Conservation (phyloP, 2,329 filamentous ascomycete species). For the Ciborinia camelliae region DNA sequence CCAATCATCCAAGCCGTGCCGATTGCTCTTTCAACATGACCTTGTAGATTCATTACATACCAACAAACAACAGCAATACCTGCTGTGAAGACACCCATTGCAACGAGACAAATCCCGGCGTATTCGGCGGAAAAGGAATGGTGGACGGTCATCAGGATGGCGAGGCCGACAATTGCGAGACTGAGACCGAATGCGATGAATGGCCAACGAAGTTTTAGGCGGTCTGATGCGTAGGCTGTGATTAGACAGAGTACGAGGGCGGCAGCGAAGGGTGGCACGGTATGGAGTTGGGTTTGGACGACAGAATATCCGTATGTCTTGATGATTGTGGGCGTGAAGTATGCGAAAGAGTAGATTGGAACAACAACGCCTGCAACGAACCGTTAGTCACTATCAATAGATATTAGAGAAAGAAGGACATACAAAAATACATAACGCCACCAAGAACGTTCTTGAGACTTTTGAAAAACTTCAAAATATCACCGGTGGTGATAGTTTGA, state of each 20-base stretch:
- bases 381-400: slow-evolving; percentile 36
- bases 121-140: slow-evolving; percentile 1
- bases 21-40: slow-evolving; percentile 36
- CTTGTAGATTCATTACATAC: slow-evolving; percentile 11
- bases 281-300: slow-evolving; percentile 63
- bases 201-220: neutral
- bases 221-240: neutral
- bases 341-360: slow-evolving; percentile 72
- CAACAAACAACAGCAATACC: neutral
- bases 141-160: neutral
- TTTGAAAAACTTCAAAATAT: slow-evolving; percentile 8
- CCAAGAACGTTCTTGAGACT: slow-evolving; percentile 1
- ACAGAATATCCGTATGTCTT: slow-evolving; percentile 58
- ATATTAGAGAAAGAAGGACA: neutral
- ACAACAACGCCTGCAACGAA: slow-evolving; percentile 74
- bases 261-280: slow-evolving; percentile 58
- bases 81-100: neutral
- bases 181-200: neutral
- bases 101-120: neutral
- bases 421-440: neutral
- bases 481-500: neutral
- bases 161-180: neutral
- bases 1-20: slow-evolving; percentile 74
- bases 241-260: neutral
- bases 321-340: slow-evolving; percentile 70